phyloP scores from a whole-genome alignment of 192 early-diverging fungal species.

The Podila epigama region DNA sequence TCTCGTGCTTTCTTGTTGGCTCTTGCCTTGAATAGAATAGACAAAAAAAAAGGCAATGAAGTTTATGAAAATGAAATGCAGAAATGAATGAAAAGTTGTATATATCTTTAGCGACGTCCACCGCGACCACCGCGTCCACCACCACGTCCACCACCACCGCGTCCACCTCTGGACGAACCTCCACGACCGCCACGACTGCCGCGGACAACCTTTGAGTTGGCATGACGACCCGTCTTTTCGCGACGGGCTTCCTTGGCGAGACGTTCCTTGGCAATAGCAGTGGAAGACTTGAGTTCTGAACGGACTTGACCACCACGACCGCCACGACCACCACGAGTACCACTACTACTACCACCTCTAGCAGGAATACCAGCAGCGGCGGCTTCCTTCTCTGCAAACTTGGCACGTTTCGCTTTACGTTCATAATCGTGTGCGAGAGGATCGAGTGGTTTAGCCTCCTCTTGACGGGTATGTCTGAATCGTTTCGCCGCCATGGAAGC shows the following conservation, averaged over 20 bases:
- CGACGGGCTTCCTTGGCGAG: conserved; percentile 73
- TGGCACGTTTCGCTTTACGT: conserved; percentile 65
- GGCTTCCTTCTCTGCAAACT: conserved; percentile 55
- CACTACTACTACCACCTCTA: conserved; percentile 42
- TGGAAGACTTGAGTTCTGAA: conserved; percentile 81
- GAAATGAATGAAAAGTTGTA: background rate
- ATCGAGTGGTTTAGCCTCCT: conserved; percentile 76
- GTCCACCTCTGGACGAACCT: conserved; percentile 45
- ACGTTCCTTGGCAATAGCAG: conserved; percentile 83
- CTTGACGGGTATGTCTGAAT: conserved; percentile 83
- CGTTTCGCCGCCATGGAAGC: conserved; percentile 56
- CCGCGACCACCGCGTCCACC: conserved; percentile 4
- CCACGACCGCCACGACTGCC: conserved; percentile 26
- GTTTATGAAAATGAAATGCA: background rate
- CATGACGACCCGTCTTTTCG: conserved; percentile 76
- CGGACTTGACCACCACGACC: conserved; percentile 49
- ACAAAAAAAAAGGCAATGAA: too few species aligned
- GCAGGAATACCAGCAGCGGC: conserved; percentile 23
- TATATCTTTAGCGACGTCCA: conserved; percentile 17
- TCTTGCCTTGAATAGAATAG: too few species aligned
- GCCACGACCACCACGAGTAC: conserved; percentile 37
- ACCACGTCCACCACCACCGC: conserved; percentile 22
- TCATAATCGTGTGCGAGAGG: conserved; percentile 70
- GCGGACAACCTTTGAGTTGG: conserved; percentile 40
- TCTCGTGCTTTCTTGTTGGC: too few species aligned